phyloP scores from a whole-genome alignment of 2,329 filamentous ascomycete genomes.

The Alternaria incomplexa region DNA sequence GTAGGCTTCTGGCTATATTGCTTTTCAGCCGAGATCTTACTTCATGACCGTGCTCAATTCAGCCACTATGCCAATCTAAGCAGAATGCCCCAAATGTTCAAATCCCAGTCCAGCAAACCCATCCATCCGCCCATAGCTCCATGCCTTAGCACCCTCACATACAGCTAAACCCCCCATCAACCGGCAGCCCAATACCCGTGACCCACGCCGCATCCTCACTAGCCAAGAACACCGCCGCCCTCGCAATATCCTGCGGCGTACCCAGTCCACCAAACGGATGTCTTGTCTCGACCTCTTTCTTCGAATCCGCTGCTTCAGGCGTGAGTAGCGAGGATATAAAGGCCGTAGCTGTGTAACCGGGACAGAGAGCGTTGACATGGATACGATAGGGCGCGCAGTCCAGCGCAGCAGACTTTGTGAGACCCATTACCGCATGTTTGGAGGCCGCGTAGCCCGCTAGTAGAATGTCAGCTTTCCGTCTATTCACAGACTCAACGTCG shows the following conservation, averaged over 20 bases:
- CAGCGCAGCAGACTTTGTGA: slow-evolving; percentile 57
- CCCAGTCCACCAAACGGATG: slow-evolving; percentile 44
- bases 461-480: not conserved
- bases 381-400: slow-evolving; percentile 59
- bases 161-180: slow-evolving; percentile 55
- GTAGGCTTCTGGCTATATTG: too few relatives aligned
- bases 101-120: not conserved
- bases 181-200: slow-evolving; percentile 53
- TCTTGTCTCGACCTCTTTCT: slow-evolving; percentile 16
- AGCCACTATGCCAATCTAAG: not conserved
- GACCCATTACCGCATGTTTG: slow-evolving; percentile 59
- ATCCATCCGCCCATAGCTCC: too few relatives aligned
- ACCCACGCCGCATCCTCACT: slow-evolving; percentile 56
- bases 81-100: not conserved
- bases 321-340: slow-evolving; percentile 31
- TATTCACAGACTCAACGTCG: not conserved
- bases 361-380: slow-evolving; percentile 62
- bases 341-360: slow-evolving; percentile 52
- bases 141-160: slow-evolving; percentile 12
- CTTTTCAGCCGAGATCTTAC: too few relatives aligned
- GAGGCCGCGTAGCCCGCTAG: slow-evolving; percentile 52
- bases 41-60: too few relatives aligned
- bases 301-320: slow-evolving; percentile 9
- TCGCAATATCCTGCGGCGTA: slow-evolving; percentile 40
- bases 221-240: slow-evolving; percentile 54